phyloP scores from a whole-genome alignment of 352 stramenopile genomes.

The Pythium rishiriense region DNA sequence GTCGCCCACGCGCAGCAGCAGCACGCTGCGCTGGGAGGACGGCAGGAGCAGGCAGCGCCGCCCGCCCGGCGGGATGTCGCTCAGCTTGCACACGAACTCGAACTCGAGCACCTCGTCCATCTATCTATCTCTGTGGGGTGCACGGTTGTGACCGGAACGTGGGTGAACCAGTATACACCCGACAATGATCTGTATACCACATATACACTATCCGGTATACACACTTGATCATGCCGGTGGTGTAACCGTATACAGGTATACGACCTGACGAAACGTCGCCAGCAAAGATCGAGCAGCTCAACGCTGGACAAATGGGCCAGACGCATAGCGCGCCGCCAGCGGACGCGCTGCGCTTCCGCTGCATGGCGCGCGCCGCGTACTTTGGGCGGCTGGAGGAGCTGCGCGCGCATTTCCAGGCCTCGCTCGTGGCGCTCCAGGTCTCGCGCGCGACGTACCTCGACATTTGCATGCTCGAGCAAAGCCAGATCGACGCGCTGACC shows the following conservation, averaged over 20 bases:
- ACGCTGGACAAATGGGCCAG: conserved; percentile 59
- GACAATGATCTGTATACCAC: too few relatives aligned
- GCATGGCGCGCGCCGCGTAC: conserved; percentile 46
- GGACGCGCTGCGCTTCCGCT: conserved; percentile 58
- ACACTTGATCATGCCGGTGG: too few relatives aligned
- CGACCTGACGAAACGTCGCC: too few relatives aligned
- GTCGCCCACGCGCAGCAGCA: conserved; percentile 61
- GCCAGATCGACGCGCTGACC: conserved; percentile 48
- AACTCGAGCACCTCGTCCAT: conserved; percentile 49
- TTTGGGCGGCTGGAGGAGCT: conserved; percentile 46
- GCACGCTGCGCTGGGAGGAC: conserved; percentile 67
- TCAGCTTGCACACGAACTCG: conserved; percentile 68
- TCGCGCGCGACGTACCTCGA: conserved; percentile 78
- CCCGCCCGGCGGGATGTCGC: conserved; percentile 52
- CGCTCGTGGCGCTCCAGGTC: conserved; percentile 61
- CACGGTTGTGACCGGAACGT: too few relatives aligned
- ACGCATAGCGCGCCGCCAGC: conserved; percentile 53
- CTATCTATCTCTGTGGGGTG: not conserved
- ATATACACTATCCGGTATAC: too few relatives aligned
- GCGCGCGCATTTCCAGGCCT: conserved; percentile 37
- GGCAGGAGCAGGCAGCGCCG: conserved; percentile 62
- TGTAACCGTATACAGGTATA: too few relatives aligned
- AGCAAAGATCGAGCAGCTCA: too few relatives aligned
- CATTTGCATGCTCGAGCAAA: conserved; percentile 65
- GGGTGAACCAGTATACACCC: too few relatives aligned